phyloP scores from a whole-genome alignment of 768 basidiomycete genomes.

The Obba rivulosa region DNA sequence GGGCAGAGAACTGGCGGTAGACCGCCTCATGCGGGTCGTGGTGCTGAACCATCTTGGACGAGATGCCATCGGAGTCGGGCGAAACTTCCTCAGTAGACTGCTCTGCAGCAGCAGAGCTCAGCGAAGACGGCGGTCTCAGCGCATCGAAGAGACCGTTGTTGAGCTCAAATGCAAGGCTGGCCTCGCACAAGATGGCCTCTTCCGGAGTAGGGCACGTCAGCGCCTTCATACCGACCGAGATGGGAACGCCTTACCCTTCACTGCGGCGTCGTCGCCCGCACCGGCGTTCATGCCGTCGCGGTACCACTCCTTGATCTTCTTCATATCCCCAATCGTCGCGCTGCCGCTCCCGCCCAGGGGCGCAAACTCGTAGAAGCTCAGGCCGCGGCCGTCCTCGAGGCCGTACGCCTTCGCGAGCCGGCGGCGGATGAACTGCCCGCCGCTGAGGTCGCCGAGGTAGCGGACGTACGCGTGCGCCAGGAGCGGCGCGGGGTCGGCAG shows the following conservation, averaged over 20 bases:
- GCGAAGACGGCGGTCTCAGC: constrained; percentile 15
- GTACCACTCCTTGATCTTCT: constrained; percentile 71
- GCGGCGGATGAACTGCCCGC: constrained; percentile 66
- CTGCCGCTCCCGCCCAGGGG: constrained; percentile 41
- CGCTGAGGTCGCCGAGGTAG: constrained; percentile 76
- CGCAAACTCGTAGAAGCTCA: constrained; percentile 67
- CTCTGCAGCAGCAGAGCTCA: constrained; percentile 1
- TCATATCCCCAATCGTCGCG: constrained; percentile 55
- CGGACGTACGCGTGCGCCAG: constrained; percentile 81
- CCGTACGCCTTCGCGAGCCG: constrained; percentile 63
- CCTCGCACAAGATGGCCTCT: constrained; percentile 27
- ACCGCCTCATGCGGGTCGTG: constrained; percentile 8
- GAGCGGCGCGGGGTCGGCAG: constrained; percentile 44
- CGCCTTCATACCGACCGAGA: neutral
- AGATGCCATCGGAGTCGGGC: neutral
- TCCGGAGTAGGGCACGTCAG: neutral
- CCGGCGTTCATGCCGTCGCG: constrained; percentile 37
- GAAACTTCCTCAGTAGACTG: constrained; percentile 11
- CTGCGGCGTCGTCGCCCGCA: constrained; percentile 24
- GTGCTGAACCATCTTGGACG: constrained; percentile 1
- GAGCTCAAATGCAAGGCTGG: constrained; percentile 27
- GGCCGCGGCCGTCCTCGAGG: constrained; percentile 44
- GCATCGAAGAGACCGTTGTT: constrained; percentile 27
- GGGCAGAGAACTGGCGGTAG: constrained; percentile 14
- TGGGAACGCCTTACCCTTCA: constrained; percentile 23